These are phyloP conservation scores for Fusarium tjaetaba DNA, from an alignment of 2,329 filamentous ascomycete species.

Conservation along the genomic window DNA sequence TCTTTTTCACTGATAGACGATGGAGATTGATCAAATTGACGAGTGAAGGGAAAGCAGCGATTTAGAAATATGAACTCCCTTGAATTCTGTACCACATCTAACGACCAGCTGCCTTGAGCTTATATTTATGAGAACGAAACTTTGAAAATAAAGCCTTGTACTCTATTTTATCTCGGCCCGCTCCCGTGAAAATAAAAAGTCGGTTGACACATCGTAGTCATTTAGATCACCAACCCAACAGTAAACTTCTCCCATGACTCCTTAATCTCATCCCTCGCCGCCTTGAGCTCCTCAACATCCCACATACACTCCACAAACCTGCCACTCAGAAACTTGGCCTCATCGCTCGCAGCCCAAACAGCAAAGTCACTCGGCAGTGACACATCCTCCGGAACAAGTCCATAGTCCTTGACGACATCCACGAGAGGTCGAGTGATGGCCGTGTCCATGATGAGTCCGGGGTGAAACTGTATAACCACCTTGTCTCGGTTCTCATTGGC, in stretches of 20 bases:
- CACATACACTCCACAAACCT: constrained; percentile 60
- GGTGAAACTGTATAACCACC: constrained; percentile 55
- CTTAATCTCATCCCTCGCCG: constrained; percentile 48
- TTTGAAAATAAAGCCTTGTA: neutral
- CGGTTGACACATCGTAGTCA: no score
- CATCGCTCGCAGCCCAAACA: constrained; percentile 56
- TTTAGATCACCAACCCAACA: constrained; percentile 15
- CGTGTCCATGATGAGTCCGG: constrained; percentile 51
- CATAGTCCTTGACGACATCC: constrained; percentile 8
- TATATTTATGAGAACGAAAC: neutral
- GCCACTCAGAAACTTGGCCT: constrained; percentile 58
- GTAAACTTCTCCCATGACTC: constrained; percentile 34
- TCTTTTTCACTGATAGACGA: no score
- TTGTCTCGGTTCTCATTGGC: constrained; percentile 52
- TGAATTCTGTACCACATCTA: neutral
- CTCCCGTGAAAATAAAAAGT: neutral
- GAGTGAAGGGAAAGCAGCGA: neutral
- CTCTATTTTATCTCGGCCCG: no score
- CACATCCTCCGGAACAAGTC: constrained; percentile 32
- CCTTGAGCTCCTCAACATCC: constrained; percentile 61
- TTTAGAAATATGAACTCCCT: neutral
- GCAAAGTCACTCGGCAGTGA: constrained; percentile 53
- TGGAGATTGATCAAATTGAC: neutral
- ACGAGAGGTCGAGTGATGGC: constrained; percentile 36
- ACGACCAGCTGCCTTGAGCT: neutral